Conservation (phyloP, 2,329 filamentous ascomycete genomes). For the Talaromyces sp. region DNA sequence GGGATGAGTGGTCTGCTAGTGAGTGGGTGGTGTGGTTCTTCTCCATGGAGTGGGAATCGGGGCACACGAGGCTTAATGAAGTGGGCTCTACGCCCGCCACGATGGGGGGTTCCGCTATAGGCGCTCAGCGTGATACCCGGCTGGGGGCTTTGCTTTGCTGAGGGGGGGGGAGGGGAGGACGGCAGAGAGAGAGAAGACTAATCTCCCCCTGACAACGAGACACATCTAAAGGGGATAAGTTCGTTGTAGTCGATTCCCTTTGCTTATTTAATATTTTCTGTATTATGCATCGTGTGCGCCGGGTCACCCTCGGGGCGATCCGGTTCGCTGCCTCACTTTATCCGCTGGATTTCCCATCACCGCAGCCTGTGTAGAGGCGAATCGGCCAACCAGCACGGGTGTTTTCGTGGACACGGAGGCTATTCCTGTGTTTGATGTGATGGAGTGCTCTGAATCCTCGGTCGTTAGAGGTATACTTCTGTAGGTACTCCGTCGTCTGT, state of each 20-base stretch:
- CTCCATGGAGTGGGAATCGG: not conserved
- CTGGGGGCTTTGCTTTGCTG: no score
- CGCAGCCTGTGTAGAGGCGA: not conserved
- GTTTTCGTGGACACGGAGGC: not conserved
- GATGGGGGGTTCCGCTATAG: constrained; percentile 20
- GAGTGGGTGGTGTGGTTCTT: no score
- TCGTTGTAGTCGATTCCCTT: not conserved
- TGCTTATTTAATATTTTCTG: constrained; percentile 1
- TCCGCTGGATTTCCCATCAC: constrained; percentile 14
- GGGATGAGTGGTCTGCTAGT: not conserved
- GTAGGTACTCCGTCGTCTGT: no score
- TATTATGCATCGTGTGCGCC: constrained; percentile 9
- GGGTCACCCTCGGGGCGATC: constrained; percentile 30
- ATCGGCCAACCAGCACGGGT: not conserved
- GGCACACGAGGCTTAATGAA: not conserved
- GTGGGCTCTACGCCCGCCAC: no score
- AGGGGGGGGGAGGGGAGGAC: no score
- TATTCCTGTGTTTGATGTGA: not conserved
- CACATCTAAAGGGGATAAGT: no score
- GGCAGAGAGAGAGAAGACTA: not conserved
- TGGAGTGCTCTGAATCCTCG: no score
- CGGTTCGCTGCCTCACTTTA: constrained; percentile 46
- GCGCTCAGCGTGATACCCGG: constrained; percentile 12
- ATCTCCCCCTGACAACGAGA: no score
- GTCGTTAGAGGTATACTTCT: no score